Percentiles rank a stretch among this genome's conserved stretches.
Evolutionary conservation across 805 yeast genomes (phyloP).

Genomic region (Zygosaccharomyces bisporus): DNA sequence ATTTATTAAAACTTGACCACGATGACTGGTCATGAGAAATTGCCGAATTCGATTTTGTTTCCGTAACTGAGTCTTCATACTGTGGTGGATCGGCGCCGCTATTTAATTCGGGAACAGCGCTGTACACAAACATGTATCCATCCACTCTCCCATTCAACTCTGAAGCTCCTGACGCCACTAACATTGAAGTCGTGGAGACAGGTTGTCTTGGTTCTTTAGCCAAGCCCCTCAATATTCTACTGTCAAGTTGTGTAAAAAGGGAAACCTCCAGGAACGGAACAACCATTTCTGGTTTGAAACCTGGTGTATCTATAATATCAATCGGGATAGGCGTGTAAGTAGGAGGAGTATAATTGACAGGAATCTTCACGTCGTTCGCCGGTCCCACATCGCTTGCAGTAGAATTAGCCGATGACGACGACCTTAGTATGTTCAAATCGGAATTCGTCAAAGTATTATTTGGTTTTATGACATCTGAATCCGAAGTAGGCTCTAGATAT

Average conservation of each 20-base stretch:
- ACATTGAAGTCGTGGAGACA: slow-evolving; percentile 60
- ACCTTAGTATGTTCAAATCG: slow-evolving; percentile 16
- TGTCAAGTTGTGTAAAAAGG: slow-evolving; percentile 56
- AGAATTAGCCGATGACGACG: slow-evolving; percentile 9
- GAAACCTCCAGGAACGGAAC: slow-evolving; percentile 78
- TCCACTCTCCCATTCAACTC: slow-evolving; percentile 73
- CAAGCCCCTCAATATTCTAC: slow-evolving; percentile 54
- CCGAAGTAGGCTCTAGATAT: slow-evolving; percentile 9
- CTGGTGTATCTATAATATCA: slow-evolving; percentile 73
- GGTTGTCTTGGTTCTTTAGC: slow-evolving; percentile 61
- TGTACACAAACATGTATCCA: slow-evolving; percentile 67
- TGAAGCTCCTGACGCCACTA: slow-evolving; percentile 76
- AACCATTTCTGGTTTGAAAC: slow-evolving; percentile 59
- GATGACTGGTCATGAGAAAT: slow-evolving; percentile 11
- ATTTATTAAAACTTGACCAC: slow-evolving; percentile 15
- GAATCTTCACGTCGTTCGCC: slow-evolving; percentile 10
- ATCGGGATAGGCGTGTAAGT: slow-evolving; percentile 54
- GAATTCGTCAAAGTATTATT: slow-evolving; percentile 18
- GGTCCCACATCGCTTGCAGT: neutral
- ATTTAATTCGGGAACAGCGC: slow-evolving; percentile 58
- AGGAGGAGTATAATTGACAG: slow-evolving; percentile 44
- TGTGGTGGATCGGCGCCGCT: slow-evolving; percentile 48
- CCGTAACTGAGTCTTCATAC: slow-evolving; percentile 38
- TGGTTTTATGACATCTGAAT: slow-evolving; percentile 3
- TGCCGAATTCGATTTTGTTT: slow-evolving; percentile 10